Conservation (phyloP, 495 filamentous ascomycete genomes). For the Thermochaetoides thermophila region DNA sequence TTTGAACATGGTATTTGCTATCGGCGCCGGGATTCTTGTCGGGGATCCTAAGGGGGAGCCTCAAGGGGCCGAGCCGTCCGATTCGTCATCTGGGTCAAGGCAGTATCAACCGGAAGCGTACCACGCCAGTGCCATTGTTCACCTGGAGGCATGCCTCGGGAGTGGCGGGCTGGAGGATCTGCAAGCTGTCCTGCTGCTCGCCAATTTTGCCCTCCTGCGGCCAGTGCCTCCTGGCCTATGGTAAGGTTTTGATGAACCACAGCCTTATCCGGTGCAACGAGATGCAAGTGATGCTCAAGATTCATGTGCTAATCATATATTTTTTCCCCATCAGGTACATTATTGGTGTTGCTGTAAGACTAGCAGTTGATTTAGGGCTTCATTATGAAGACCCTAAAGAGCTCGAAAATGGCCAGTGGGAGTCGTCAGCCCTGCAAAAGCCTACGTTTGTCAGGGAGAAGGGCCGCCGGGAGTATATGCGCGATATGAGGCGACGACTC, state of each 20-base stretch:
- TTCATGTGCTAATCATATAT: background rate
- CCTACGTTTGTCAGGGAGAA: constrained; percentile 32
- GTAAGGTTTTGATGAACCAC: constrained; percentile 30
- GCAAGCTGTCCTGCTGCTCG: constrained; percentile 78
- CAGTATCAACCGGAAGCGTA: constrained; percentile 90
- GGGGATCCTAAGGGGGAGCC: constrained; percentile 33
- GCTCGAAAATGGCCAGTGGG: constrained; percentile 24
- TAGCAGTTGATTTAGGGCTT: constrained; percentile 82
- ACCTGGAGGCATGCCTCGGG: constrained; percentile 75
- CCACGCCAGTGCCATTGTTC: constrained; percentile 82
- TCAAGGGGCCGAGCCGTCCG: constrained; percentile 7
- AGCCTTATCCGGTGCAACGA: too few species aligned
- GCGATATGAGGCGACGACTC: constrained; percentile 71
- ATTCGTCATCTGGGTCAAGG: constrained; percentile 16
- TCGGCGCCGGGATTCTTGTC: constrained; percentile 85
- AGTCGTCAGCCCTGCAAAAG: constrained; percentile 9
- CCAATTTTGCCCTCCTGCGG: constrained; percentile 78
- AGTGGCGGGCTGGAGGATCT: constrained; percentile 77
- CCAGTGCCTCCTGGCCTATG: constrained; percentile 87
- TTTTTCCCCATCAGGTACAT: constrained; percentile 45
- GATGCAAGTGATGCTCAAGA: too few species aligned
- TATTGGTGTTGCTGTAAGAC: constrained; percentile 75
- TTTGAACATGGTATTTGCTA: constrained; percentile 96
- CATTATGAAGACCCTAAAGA: constrained; percentile 84
- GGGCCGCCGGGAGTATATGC: constrained; percentile 70